Base-by-base conservation (phyloP, 1,284 basidiomycete genomes). In the Ceratobasidium sp. region DNA sequence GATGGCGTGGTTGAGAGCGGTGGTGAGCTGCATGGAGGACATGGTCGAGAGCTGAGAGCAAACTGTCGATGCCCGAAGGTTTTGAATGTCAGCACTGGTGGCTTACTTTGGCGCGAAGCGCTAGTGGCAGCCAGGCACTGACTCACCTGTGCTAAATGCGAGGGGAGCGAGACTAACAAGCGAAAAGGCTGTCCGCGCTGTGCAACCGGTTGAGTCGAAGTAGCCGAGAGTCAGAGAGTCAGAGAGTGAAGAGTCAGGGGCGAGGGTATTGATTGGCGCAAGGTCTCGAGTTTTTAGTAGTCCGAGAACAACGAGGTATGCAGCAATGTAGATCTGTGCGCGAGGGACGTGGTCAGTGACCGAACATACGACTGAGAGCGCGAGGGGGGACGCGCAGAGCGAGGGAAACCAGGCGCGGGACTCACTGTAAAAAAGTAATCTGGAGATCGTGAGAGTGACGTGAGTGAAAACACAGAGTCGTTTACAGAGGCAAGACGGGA, bases 1-100 rank as follows among this genome's bases (percentile, higher is more conserved):
- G 71, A 79, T 78, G 67, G 77, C 62, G 64, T 78, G 77, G 59
- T 73, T 74, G 69, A 68, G 74, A 13, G 74, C 74, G 74, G 74
- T 76, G 44, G 74, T 76, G 37, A 68, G 74, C 40, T 66, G 64
- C 46, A 59, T 52, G n/a, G 76, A 77, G 62, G 71, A 77, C 65
- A 73, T 73, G 73, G 44, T 75, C 40, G 51, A 37, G 25, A n/a
- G 52, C 29, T 66, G 61, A 11, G 54, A 59, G 69, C n/a, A 56
- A 61, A 25, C 37, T 54, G 56, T 46, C 54, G 54, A 34, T 25
- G 19, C 51, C 34, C 54, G 44, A 19, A 52, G 29, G n/a, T 40
- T 71, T 71, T 71, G 4, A 71, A 57, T 25, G 69, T 71, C 69
- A 71, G 69, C 69, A 34, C 59, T 52, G 57, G 70, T 73, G 70